Evolutionary conservation across 768 basidiomycete genomes (phyloP).

Genomic region (Tremella mesenterica): DNA sequence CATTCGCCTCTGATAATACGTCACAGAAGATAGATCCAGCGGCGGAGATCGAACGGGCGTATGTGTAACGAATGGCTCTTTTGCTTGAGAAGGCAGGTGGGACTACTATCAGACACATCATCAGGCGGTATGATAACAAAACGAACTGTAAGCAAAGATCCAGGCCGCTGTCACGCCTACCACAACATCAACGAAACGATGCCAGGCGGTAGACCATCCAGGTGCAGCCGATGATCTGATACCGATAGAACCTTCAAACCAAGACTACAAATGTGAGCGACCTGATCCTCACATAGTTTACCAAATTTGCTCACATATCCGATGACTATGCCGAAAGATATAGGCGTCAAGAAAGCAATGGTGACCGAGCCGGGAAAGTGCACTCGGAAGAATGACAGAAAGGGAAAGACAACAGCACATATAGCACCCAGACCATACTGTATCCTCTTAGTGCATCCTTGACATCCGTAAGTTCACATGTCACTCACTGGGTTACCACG

Average conservation of each 20-base stretch:
- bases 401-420: conserved; percentile 60
- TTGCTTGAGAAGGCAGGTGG: conserved; percentile 67
- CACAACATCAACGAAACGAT: conserved; percentile 49
- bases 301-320: conserved; percentile 11
- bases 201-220: conserved; percentile 57
- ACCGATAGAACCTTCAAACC: conserved; percentile 48
- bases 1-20: conserved; percentile 63
- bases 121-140: background rate
- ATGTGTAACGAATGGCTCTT: conserved; percentile 59
- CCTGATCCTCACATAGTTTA: conserved; percentile 42
- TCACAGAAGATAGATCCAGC: conserved; percentile 67
- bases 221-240: conserved; percentile 33
- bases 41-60: conserved; percentile 61
- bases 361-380: conserved; percentile 68
- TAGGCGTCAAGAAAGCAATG: conserved; percentile 52
- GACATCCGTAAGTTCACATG: conserved; percentile 42
- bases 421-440: conserved; percentile 62
- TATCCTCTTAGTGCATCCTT: background rate
- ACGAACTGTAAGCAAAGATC: conserved; percentile 40
- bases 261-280: conserved; percentile 42
- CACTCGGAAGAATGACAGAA: conserved; percentile 61
- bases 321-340: conserved; percentile 34
- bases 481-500: conserved; percentile 26
- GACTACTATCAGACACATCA: conserved; percentile 47
- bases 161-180: conserved; percentile 69